phyloP scores from a whole-genome alignment of 345 rosid species.

The Ailanthus altissimus region DNA sequence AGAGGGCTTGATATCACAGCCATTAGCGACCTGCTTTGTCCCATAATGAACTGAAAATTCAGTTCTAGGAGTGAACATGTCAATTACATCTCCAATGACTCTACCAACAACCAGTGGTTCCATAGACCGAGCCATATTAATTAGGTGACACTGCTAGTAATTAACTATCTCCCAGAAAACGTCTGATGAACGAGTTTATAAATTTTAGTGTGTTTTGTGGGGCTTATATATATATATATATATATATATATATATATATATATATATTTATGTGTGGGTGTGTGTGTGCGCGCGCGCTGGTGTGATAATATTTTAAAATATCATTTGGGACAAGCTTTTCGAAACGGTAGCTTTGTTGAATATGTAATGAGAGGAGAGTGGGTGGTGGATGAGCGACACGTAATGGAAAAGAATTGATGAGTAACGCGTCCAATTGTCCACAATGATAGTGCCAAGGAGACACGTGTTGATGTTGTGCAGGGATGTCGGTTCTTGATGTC shows the following conservation, averaged over 20 bases:
- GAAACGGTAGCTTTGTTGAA: background rate
- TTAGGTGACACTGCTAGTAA: background rate
- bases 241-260: too few relatives aligned
- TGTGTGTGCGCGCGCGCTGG: too few relatives aligned
- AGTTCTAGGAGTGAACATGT: constrained; percentile 22
- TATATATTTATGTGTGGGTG: too few relatives aligned
- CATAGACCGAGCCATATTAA: constrained; percentile 27
- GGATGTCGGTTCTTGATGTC: background rate
- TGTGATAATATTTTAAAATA: too few relatives aligned
- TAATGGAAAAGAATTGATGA: background rate
- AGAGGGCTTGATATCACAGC: constrained; percentile 37
- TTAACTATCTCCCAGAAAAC: background rate
- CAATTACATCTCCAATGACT: constrained; percentile 40
- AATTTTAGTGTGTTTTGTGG: too few relatives aligned
- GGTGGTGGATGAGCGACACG: constrained; percentile 4
- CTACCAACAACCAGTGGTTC: constrained; percentile 35
- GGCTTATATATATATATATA: too few relatives aligned
- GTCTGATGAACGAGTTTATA: too few relatives aligned
- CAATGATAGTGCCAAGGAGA: background rate
- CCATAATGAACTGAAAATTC: constrained; percentile 32
- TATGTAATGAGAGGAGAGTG: too few relatives aligned
- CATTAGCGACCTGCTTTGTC: constrained; percentile 28
- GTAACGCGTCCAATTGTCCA: background rate
- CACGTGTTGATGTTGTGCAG: constrained; percentile 4
- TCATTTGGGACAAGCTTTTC: background rate